Percentiles rank a stretch among this genome's conserved stretches.
Conservation (phyloP, 2,329 filamentous ascomycete species). For the Laburnicola sp. region DNA sequence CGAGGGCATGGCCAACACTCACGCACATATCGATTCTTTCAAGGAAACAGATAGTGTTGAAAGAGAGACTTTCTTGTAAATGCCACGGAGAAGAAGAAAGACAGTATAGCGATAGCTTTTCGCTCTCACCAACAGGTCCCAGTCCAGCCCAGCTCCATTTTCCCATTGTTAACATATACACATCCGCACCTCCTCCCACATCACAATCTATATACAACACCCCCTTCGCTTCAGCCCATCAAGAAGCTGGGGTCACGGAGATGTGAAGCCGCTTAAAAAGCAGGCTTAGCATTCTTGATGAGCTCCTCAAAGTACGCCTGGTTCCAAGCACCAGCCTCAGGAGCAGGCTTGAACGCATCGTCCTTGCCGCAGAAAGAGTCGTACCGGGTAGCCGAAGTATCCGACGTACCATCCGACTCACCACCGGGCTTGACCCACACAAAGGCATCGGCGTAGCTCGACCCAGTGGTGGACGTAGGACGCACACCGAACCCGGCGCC, state of each 20-base stretch:
- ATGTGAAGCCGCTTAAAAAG: constrained; percentile 28
- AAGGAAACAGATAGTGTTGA: background rate
- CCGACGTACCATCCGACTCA: constrained; percentile 55
- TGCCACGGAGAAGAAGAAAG: constrained; percentile 14
- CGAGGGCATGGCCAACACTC: no score
- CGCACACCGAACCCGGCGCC: constrained; percentile 66
- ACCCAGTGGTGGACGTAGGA: constrained; percentile 62
- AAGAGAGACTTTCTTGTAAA: constrained; percentile 11
- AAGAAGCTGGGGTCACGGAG: no score
- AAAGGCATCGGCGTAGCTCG: constrained; percentile 63
- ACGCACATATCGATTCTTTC: background rate
- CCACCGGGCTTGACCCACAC: constrained; percentile 73
- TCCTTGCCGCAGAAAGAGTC: constrained; percentile 60
- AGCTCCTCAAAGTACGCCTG: constrained; percentile 50
- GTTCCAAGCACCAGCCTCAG: constrained; percentile 72
- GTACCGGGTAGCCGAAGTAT: constrained; percentile 53
- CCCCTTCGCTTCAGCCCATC: background rate
- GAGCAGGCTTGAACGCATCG: constrained; percentile 64
- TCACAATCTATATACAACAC: constrained; percentile 18
- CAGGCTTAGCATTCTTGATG: constrained; percentile 44
- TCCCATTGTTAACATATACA: background rate
- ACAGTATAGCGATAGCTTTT: constrained; percentile 6
- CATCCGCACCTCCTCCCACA: background rate
- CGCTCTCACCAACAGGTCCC: background rate
- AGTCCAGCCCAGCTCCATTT: background rate